Evolutionary conservation across 176 grass and related monocot species (phyloP), one percentile per base, ranked within the genome.

Genomic region (Triticum urartu): DNA sequence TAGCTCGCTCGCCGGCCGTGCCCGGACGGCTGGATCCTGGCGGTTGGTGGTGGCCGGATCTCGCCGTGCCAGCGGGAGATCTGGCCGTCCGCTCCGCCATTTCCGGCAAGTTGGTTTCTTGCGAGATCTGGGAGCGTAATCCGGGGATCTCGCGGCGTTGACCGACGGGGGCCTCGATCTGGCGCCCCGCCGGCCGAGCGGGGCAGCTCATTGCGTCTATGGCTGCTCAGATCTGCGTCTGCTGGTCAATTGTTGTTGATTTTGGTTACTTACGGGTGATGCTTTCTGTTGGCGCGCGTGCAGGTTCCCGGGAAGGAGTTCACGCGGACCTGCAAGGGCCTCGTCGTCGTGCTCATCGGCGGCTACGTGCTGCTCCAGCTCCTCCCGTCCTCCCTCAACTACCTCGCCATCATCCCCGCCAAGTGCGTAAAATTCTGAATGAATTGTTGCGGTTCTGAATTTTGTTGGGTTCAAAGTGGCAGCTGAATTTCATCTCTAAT

Each of bases 241-340:
- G 15, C 1, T 7, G 10, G 48, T 52, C 48, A 58, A 58, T 58
- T 39, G 11, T 20, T 64, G 2, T 8, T 12, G 45, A n/a, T 38
- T 17, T 48, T 48, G 52, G 15, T 32, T 17, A 9, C 0, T 42
- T 56, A 15, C 47, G 4, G 50, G 50, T 18, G 18, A 0, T 5
- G 7, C 2, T 22, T 2, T 15, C 10, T 28, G n/a, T 83, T 32
- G 81, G 50, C 66, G 85, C 20, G 67, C 39, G 14, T 33, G 74
- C 77, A 92, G 82, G 79, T 79, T 72, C 88, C 91, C 11, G 93
- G 93, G 64, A 95, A 95, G 91, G 93, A 88, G 86, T 98, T 95
- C 86, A 98, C 95, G 71, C 84, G 79, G 78, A 95, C 93, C 79
- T 98, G 93, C 93, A 98, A 98, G 80, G 95, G 95, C 77, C 93